A percentile compares a stretch with the other conserved stretches of the same genome.
Evolutionary conservation across 2,329 filamentous ascomycete species (phyloP).

Genomic region (Dryadomyces quercivorus): DNA sequence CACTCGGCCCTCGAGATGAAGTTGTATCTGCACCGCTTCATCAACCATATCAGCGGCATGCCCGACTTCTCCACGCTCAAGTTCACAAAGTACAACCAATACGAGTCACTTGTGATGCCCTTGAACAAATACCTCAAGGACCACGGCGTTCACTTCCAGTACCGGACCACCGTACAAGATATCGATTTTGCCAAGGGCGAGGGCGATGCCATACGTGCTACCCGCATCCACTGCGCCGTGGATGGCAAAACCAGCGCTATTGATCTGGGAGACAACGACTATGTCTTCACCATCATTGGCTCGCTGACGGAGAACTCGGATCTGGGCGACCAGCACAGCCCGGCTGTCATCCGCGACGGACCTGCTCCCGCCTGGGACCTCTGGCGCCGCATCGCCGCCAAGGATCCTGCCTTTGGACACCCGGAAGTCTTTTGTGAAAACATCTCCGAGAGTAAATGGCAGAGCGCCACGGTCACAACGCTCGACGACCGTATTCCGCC

Average conservation of each 20-base stretch:
- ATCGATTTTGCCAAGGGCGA: conserved; percentile 12
- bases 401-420: conserved; percentile 22
- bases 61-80: conserved; percentile 20
- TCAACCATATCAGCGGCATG: conserved; percentile 17
- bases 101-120: conserved; percentile 22
- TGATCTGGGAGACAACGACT: conserved; percentile 18
- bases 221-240: conserved; percentile 14
- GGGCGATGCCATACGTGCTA: conserved; percentile 12
- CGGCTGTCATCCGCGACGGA: conserved; percentile 15
- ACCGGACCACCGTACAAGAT: conserved; percentile 13
- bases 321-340: conserved; percentile 20
- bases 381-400: conserved; percentile 26
- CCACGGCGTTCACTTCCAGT: conserved; percentile 19
- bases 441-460: conserved; percentile 22
- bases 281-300: conserved; percentile 26
- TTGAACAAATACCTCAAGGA: conserved; percentile 18
- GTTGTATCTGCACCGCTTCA: conserved; percentile 22
- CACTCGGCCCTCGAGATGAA: conserved; percentile 23
- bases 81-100: conserved; percentile 22
- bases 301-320: conserved; percentile 24
- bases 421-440: conserved; percentile 27
- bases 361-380: conserved; percentile 27
- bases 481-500: conserved; percentile 17
- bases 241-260: conserved; percentile 14
- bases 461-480: conserved; percentile 28